Evolutionary conservation across 306 rosid species (phyloP), one percentile per base, ranked within the genome.

Genomic region (Betula pendula): DNA sequence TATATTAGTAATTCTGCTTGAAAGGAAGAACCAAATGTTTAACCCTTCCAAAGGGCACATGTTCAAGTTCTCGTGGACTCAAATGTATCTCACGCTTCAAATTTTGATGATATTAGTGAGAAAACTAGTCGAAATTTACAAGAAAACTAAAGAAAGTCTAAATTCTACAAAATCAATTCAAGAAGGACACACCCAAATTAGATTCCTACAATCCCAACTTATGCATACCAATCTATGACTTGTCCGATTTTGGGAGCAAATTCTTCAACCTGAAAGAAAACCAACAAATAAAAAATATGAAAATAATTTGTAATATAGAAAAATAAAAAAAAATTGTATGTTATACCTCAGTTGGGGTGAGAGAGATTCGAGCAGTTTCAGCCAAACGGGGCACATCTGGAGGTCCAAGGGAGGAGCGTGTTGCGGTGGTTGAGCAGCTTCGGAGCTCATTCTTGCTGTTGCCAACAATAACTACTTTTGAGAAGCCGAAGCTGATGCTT

Each of bases 181-280:
- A 19, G 12, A n/a, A 52, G 17, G 25, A 56, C 7, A 56, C 5
- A n/a, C n/a, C n/a, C n/a, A n/a, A n/a, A n/a, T n/a, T n/a, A n/a
- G n/a, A n/a, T n/a, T n/a, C n/a, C n/a, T n/a, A n/a, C n/a, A n/a
- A n/a, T n/a, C n/a, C 31, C 5, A 2, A n/a, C n/a, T n/a, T n/a
- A n/a, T n/a, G n/a, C n/a, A 22, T 77, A 90, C 97, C 97, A 93
- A 58, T 87, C 96, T 76, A 93, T 72, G 48, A 93, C 94, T 78
- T 89, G 92, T 53, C 85, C 84, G 81, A 90, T 87, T 72, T 90
- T 93, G 7, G 97, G 97, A 79, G 91, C 89, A 75, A 89, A 87
- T 66, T 93, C 91, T 83, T 90, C 92, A 40, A 78, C 90, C 97
- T 93, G 74, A 33, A 74, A 50, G 9, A 14, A 71, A 35, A 74